Conservation (phyloP, 345 rosid genomes). For the Abelmoschus esculentus region DNA sequence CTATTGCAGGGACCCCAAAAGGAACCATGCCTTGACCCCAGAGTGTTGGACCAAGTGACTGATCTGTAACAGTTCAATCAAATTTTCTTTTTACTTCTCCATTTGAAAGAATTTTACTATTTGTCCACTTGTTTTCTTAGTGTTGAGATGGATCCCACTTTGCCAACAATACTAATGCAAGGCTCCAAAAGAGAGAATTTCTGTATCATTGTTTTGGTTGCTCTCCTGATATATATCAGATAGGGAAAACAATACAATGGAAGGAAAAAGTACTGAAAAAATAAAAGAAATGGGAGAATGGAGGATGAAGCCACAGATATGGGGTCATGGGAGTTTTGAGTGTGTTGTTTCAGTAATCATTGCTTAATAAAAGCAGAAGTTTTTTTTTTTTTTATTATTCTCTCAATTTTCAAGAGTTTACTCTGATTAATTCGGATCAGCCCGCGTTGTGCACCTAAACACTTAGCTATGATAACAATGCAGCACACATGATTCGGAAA, state of each 20-base stretch:
- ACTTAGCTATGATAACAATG: no score
- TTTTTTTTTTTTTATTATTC: no score
- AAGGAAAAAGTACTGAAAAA: background rate
- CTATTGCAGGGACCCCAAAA: constrained; percentile 64
- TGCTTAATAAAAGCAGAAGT: constrained; percentile 24
- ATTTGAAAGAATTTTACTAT: constrained; percentile 1
- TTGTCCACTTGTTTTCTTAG: background rate
- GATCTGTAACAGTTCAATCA: background rate
- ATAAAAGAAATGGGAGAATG: background rate
- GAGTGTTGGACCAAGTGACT: constrained; percentile 49
- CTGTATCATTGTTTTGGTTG: constrained; percentile 4
- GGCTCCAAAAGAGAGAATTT: constrained; percentile 1
- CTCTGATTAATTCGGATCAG: no score
- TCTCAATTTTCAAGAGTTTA: no score
- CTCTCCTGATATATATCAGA: constrained; percentile 11
- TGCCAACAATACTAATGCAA: constrained; percentile 12
- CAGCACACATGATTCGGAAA: no score
- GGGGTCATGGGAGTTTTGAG: constrained; percentile 8
- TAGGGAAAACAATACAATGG: background rate
- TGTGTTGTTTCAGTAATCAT: constrained; percentile 24
- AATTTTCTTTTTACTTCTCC: background rate
- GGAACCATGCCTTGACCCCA: constrained; percentile 82
- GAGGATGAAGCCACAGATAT: background rate
- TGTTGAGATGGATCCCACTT: constrained; percentile 25
- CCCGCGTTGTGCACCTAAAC: no score